Evolutionary conservation across 176 grass and related monocot species (phyloP).

Genomic region (Hsuehochloa calcarea): DNA sequence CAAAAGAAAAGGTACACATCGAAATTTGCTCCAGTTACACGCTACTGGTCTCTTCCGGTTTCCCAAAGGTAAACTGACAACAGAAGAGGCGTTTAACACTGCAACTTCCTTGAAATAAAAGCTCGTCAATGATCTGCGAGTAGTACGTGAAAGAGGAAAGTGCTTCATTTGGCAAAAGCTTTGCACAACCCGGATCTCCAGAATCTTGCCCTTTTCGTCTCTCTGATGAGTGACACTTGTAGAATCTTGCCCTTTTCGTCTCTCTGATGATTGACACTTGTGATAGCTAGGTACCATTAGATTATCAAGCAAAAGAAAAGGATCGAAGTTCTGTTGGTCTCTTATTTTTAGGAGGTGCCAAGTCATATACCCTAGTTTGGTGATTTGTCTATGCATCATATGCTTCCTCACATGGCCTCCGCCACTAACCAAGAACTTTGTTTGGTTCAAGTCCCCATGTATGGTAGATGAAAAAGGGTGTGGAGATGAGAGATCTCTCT

Average conservation of each 20-base stretch:
- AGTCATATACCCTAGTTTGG: constrained; percentile 36
- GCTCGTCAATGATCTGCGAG: not conserved
- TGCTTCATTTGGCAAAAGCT: constrained; percentile 24
- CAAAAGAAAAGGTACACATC: not conserved
- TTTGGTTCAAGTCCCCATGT: constrained; percentile 31
- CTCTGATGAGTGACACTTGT: constrained; percentile 48
- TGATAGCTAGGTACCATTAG: constrained; percentile 1
- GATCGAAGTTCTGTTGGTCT: constrained; percentile 13
- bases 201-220: constrained; percentile 43
- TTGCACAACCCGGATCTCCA: constrained; percentile 22
- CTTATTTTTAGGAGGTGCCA: constrained; percentile 31
- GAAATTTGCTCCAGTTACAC: not conserved
- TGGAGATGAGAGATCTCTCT: not conserved
- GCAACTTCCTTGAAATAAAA: constrained; percentile 10
- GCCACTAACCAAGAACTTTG: constrained; percentile 32
- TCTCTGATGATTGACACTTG: constrained; percentile 46
- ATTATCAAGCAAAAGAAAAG: constrained; percentile 4
- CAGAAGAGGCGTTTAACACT: not conserved
- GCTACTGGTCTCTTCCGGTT: not conserved
- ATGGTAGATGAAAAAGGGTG: constrained; percentile 1
- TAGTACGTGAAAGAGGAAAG: constrained; percentile 25
- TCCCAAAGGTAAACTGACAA: not conserved
- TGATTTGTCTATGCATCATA: constrained; percentile 27
- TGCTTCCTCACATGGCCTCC: constrained; percentile 39
- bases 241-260: constrained; percentile 45